Conservation (phyloP, 805 yeast species). For the Ogataea henricii region DNA sequence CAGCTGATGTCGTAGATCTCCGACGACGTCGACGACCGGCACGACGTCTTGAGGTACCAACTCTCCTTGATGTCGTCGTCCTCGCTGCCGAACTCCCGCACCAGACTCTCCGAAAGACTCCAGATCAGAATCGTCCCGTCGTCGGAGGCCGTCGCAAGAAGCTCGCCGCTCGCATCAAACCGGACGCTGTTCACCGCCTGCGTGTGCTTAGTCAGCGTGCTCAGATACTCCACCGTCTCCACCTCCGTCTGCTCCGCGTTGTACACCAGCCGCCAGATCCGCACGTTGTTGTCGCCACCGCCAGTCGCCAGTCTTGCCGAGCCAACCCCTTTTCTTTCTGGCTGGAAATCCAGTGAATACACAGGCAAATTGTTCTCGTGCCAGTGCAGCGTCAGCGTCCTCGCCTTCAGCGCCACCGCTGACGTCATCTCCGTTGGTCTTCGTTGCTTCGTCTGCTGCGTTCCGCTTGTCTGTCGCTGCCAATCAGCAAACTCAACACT, state of each 20-base stretch:
- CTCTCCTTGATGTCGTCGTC: slow-evolving; percentile 64
- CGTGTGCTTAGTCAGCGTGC: slow-evolving; percentile 84
- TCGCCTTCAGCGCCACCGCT: slow-evolving; percentile 32
- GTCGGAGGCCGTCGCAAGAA: slow-evolving; percentile 90
- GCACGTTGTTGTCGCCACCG: slow-evolving; percentile 92
- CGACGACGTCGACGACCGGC: slow-evolving; percentile 50
- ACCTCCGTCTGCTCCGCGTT: slow-evolving; percentile 26
- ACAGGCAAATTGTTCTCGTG: slow-evolving; percentile 76
- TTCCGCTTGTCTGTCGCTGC: neutral
- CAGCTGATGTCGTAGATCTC: slow-evolving; percentile 92
- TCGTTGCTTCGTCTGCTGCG: neutral
- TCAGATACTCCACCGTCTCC: slow-evolving; percentile 64
- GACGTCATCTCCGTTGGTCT: neutral
- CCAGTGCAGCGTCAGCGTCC: slow-evolving; percentile 66
- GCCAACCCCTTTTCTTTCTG: slow-evolving; percentile 27
- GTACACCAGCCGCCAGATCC: slow-evolving; percentile 43
- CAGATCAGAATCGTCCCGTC: slow-evolving; percentile 89
- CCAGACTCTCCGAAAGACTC: slow-evolving; percentile 57
- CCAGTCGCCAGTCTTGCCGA: slow-evolving; percentile 73
- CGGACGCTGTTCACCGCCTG: slow-evolving; percentile 93
- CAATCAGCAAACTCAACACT: too few relatives aligned
- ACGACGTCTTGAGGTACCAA: slow-evolving; percentile 67
- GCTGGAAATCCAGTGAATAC: slow-evolving; percentile 67
- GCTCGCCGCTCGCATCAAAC: slow-evolving; percentile 68
- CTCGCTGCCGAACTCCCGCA: slow-evolving; percentile 61